These are phyloP conservation scores for Mycena rebaudengoi DNA, from an alignment of 768 basidiomycete genomes.

Conservation along the genomic window DNA sequence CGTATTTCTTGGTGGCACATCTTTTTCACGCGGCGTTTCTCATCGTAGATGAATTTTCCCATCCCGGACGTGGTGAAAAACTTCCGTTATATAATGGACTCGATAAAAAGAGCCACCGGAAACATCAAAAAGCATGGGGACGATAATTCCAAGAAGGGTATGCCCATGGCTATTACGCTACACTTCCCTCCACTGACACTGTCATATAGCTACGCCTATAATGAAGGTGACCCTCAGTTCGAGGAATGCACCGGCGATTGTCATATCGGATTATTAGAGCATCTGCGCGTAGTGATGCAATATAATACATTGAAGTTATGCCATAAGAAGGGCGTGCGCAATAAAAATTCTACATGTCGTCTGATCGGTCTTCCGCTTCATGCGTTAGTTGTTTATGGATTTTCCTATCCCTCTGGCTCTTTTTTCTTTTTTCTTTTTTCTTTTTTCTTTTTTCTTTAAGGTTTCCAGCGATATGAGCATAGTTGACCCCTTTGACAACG, in stretches of 20 bases:
- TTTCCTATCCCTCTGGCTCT: slow-evolving; percentile 11
- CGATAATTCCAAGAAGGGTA: slow-evolving; percentile 55
- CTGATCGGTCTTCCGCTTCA: too few relatives aligned
- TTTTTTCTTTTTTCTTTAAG: slow-evolving; percentile 50
- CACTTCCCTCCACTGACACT: slow-evolving; percentile 59
- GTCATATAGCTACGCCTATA: too few relatives aligned
- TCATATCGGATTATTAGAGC: slow-evolving; percentile 75
- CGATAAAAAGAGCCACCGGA: slow-evolving; percentile 80
- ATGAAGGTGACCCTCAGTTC: slow-evolving; percentile 87
- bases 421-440: slow-evolving; percentile 36
- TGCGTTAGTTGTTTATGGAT: too few relatives aligned
- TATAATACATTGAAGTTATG: slow-evolving; percentile 22
- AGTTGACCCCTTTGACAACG: slow-evolving; percentile 43
- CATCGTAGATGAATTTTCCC: slow-evolving; percentile 72
- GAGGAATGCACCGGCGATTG: slow-evolving; percentile 89
- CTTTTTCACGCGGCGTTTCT: background rate
- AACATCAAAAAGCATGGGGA: slow-evolving; percentile 58
- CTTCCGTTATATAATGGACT: slow-evolving; percentile 75
- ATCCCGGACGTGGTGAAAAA: slow-evolving; percentile 82
- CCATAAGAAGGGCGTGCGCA: too few relatives aligned
- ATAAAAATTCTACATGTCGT: too few relatives aligned
- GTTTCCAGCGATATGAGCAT: slow-evolving; percentile 45
- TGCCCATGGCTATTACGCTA: slow-evolving; percentile 13
- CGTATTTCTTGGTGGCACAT: too few relatives aligned
- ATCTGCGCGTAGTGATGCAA: slow-evolving; percentile 7